Conservation (phyloP, 2,329 filamentous ascomycete species). For the Fusarium oxysporum region DNA sequence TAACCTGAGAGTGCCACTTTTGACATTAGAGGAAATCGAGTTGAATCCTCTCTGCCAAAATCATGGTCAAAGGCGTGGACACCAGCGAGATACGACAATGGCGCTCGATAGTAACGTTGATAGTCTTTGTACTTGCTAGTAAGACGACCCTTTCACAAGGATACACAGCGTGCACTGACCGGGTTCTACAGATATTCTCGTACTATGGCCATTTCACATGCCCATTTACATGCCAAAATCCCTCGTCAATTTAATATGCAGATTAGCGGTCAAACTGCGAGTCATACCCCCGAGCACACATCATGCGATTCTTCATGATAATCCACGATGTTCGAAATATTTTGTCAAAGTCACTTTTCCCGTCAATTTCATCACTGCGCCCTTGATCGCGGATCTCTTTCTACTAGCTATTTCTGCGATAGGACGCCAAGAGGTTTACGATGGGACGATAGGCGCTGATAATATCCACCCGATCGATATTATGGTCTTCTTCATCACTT, state of each 20-base stretch:
- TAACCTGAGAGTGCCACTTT: not conserved
- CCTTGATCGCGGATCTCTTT: constrained; percentile 77
- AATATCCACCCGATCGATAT: constrained; percentile 78
- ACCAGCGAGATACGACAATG: constrained; percentile 66
- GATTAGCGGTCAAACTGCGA: constrained; percentile 53
- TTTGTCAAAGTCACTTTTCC: constrained; percentile 69
- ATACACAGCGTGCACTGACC: not conserved
- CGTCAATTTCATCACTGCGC: constrained; percentile 78
- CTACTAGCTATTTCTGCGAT: constrained; percentile 77
- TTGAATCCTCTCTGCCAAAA: not conserved
- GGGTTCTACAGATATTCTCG: constrained; percentile 68
- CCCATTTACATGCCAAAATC: constrained; percentile 69
- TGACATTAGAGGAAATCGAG: not conserved
- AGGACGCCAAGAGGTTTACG: constrained; percentile 73
- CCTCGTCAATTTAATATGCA: constrained; percentile 58
- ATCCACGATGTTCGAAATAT: constrained; percentile 41
- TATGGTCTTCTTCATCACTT: constrained; percentile 78
- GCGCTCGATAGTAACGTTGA: constrained; percentile 76
- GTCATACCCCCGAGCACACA: constrained; percentile 61
- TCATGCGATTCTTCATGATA: constrained; percentile 38
- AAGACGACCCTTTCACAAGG: constrained; percentile 51
- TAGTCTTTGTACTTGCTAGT: constrained; percentile 78
- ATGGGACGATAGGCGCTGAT: constrained; percentile 73
- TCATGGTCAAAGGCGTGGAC: constrained; percentile 24
- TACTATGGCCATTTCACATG: constrained; percentile 76